phyloP scores from a whole-genome alignment of 176 grass and related monocot species.

The Ananas comosus region DNA sequence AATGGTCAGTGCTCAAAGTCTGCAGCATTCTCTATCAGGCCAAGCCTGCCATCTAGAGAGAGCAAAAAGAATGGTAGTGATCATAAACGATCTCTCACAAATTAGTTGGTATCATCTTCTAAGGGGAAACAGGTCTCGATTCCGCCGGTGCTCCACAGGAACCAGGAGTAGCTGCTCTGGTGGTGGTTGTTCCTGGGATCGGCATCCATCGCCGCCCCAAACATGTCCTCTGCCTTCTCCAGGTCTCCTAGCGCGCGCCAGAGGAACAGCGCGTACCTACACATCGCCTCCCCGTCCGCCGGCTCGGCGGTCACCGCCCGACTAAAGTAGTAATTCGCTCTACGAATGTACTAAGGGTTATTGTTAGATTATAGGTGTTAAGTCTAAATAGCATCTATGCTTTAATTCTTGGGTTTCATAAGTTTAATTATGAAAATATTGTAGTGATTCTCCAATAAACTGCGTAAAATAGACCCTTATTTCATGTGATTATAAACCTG shows the following conservation, averaged over 20 bases:
- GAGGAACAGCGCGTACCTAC: conserved; percentile 72
- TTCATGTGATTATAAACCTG: too few species aligned
- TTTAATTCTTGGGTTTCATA: too few species aligned
- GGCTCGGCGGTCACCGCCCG: conserved; percentile 49
- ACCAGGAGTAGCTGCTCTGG: conserved; percentile 52
- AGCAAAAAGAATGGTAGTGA: too few species aligned
- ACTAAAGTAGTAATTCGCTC: conserved; percentile 74
- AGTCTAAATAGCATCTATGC: too few species aligned
- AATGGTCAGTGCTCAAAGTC: too few species aligned
- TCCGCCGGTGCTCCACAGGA: conserved; percentile 71
- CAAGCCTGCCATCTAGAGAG: too few species aligned
- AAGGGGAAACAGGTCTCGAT: conserved; percentile 49
- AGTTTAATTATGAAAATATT: too few species aligned
- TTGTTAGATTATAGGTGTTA: too few species aligned
- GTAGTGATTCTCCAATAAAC: too few species aligned
- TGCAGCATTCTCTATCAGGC: too few species aligned
- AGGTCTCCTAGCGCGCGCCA: conserved; percentile 53
- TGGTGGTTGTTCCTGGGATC: conserved; percentile 55
- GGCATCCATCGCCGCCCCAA: conserved; percentile 41
- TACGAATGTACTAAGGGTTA: conserved; percentile 1
- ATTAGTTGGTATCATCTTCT: not conserved
- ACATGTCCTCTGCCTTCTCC: conserved; percentile 68
- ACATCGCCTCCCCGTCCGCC: conserved; percentile 63
- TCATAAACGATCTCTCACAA: too few species aligned
- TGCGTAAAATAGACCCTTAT: too few species aligned